Evolutionary conservation across 1,284 basidiomycete species (phyloP).

Genomic region (Pisolithus thermaeus): DNA sequence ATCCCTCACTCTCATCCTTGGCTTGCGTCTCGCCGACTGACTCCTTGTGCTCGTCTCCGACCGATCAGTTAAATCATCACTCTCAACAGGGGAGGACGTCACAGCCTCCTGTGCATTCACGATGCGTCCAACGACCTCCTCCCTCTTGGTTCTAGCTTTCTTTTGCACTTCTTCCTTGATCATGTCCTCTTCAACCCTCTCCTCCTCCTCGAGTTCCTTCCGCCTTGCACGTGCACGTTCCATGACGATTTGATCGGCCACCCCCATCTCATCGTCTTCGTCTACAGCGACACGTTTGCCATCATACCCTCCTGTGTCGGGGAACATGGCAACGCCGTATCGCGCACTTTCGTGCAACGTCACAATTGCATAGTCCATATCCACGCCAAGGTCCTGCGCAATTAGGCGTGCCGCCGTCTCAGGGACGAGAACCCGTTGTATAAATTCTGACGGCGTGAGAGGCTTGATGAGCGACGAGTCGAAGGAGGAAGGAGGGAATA

Average conservation of each 20-base stretch:
- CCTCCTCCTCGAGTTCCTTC: slow-evolving; percentile 57
- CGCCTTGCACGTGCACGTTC: slow-evolving; percentile 56
- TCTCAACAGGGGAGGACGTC: not conserved
- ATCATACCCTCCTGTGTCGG: slow-evolving; percentile 45
- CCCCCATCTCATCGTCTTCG: slow-evolving; percentile 34
- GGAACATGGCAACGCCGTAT: slow-evolving; percentile 79
- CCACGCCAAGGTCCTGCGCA: slow-evolving; percentile 55
- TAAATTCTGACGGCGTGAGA: slow-evolving; percentile 63
- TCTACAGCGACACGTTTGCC: slow-evolving; percentile 33
- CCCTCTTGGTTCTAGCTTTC: slow-evolving; percentile 21
- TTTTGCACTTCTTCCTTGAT: slow-evolving; percentile 26
- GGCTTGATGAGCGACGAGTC: slow-evolving; percentile 49
- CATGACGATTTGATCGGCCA: slow-evolving; percentile 57
- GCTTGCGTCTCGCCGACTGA: not conserved
- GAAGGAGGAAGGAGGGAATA: slow-evolving; percentile 62
- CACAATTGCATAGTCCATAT: slow-evolving; percentile 42
- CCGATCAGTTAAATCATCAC: slow-evolving; percentile 1
- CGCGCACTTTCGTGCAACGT: slow-evolving; percentile 67
- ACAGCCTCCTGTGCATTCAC: slow-evolving; percentile 13
- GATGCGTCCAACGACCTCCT: slow-evolving; percentile 17
- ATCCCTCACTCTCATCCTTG: not conserved
- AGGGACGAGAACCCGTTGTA: slow-evolving; percentile 67
- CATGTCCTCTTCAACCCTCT: slow-evolving; percentile 36
- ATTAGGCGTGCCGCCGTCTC: slow-evolving; percentile 70
- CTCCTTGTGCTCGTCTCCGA: slow-evolving; percentile 11